Percentiles rank a stretch among this genome's conserved stretches.
phyloP scores from a whole-genome alignment of 306 rosid species.

The Styphnolobium japonicum region DNA sequence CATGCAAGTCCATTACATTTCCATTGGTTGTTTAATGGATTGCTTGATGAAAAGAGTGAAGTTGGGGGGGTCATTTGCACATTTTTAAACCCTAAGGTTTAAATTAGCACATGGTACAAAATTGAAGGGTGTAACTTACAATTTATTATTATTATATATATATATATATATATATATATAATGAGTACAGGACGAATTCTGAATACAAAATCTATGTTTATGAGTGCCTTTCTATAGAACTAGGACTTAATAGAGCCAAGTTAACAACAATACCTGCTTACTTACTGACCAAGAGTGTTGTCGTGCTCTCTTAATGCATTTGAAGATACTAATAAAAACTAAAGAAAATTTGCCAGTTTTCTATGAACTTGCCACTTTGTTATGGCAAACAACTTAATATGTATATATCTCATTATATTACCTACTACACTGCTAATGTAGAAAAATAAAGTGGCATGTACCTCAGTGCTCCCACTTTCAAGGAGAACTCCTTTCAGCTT shows the following conservation, averaged over 20 bases:
- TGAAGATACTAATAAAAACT: not conserved
- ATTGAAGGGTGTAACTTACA: too few species aligned
- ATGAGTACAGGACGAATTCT: not conserved
- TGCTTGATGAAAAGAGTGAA: too few species aligned
- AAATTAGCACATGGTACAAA: too few species aligned
- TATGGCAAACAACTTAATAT: not conserved
- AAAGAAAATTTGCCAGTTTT: not conserved
- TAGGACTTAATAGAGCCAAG: not conserved
- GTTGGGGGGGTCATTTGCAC: too few species aligned
- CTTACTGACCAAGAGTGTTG: not conserved
- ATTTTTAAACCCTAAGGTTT: too few species aligned
- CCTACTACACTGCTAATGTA: not conserved
- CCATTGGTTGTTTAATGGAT: too few species aligned
- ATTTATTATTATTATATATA: too few species aligned
- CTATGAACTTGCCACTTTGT: not conserved
- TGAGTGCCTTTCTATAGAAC: not conserved
- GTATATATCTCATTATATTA: not conserved
- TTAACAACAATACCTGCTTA: not conserved
- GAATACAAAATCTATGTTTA: not conserved
- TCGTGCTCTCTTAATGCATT: not conserved
- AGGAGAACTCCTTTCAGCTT: slow-evolving; percentile 90
- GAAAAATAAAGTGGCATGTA: slow-evolving; percentile 33
- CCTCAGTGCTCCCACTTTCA: slow-evolving; percentile 94
- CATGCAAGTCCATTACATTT: too few species aligned
- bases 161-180: too few species aligned